Evolutionary conservation across 1,284 basidiomycete genomes (phyloP).

Genomic region (Rhodotorula sp.): DNA sequence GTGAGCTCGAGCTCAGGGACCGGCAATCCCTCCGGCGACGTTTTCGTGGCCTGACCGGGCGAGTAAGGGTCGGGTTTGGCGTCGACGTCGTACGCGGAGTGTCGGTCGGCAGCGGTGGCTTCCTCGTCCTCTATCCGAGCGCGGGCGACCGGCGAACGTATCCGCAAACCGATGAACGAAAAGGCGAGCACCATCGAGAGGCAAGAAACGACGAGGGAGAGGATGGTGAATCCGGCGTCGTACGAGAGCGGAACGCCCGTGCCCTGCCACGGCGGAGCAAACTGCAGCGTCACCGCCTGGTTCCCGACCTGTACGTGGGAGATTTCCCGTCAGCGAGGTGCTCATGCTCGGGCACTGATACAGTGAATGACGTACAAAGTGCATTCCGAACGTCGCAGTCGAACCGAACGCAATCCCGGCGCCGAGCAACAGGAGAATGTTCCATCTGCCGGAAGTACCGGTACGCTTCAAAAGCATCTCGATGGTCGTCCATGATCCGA

Average conservation of each 20-base stretch:
- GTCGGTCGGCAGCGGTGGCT: background rate
- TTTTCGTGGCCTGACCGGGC: background rate
- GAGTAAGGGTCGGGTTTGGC: conserved; percentile 8
- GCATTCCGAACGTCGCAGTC: conserved; percentile 51
- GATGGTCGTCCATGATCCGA: conserved; percentile 52
- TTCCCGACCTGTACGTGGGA: conserved; percentile 49
- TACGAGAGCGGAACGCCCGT: conserved; percentile 50
- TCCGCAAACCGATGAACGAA: conserved; percentile 52
- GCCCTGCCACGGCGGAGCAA: conserved; percentile 41
- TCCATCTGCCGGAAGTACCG: conserved; percentile 50
- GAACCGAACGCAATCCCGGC: conserved; percentile 53
- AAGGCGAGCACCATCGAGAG: conserved; percentile 53
- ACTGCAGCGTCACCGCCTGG: conserved; percentile 50
- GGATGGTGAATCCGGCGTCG: conserved; percentile 51
- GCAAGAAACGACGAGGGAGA: conserved; percentile 52
- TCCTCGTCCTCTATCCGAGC: background rate
- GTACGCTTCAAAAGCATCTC: conserved; percentile 51
- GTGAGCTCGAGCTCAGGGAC: conserved; percentile 1
- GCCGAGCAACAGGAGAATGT: conserved; percentile 49
- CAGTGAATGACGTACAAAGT: conserved; percentile 25
- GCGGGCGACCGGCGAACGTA: conserved; percentile 31
- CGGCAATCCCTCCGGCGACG: background rate
- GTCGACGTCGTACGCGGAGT: conserved; percentile 9
- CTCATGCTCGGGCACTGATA: accelerated
- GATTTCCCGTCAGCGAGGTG: background rate